A percentile compares a stretch with the other conserved stretches of the same genome.
Conservation (phyloP, 73 alveolate species). For the Paramecium caudatum region DNA sequence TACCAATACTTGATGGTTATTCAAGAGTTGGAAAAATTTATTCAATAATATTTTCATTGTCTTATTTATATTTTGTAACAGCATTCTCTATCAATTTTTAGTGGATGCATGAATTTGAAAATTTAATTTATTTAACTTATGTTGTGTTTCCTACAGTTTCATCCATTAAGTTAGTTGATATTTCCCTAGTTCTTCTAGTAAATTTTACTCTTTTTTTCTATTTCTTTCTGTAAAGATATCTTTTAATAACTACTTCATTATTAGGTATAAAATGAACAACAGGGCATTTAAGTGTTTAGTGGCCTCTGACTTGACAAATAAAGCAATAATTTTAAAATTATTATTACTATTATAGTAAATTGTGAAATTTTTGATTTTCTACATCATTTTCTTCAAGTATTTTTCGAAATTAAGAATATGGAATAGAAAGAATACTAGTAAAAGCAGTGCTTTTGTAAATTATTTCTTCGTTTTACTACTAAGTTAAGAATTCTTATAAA, state of each 20-base stretch:
- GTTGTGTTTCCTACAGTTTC: background rate
- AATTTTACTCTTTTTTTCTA: background rate
- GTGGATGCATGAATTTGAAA: background rate
- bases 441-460: background rate
- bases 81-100: background rate
- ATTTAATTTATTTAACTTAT: background rate
- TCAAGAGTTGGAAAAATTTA: background rate
- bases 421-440: constrained; percentile 13
- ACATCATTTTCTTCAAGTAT: background rate
- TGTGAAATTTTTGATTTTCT: background rate
- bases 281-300: background rate
- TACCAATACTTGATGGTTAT: background rate
- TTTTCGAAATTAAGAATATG: background rate
- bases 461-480: background rate
- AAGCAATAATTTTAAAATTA: background rate
- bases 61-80: background rate
- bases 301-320: constrained; percentile 9
- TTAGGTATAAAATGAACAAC: constrained; percentile 32
- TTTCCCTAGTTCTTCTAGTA: background rate
- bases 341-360: background rate
- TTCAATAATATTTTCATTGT: background rate
- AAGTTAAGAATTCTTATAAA: background rate
- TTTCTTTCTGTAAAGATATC: constrained; percentile 11
- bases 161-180: background rate
- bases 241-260: constrained; percentile 24